Base-by-base conservation (phyloP, 2,329 filamentous ascomycete genomes). In the Drechslerella coelobrocha region DNA sequence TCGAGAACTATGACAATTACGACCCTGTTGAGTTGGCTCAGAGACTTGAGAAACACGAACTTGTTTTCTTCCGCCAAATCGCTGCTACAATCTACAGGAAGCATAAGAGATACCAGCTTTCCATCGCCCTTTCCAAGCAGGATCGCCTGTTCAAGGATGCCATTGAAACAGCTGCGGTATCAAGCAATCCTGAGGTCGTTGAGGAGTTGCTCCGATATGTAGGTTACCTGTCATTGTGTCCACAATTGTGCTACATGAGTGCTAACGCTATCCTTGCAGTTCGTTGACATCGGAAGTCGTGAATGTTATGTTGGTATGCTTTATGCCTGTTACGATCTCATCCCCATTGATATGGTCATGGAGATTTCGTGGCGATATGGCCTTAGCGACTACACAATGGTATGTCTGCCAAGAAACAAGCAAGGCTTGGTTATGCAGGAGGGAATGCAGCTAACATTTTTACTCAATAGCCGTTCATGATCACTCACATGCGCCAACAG, bases 231-330 rank as follows among this genome's bases (percentile, higher is more conserved):
- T 29, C 23, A 12, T 62, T 43, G 43, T 21, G 17, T 31, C 65
- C 69, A 17, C 54, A 24, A 0, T n/a, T 61, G 6, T 31, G 6
- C 29, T 31, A 6, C 6, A 12, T 51, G 6, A 24, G 17, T 54
- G 68, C 80, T 83, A 78, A 83, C 73, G 19, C 19, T 14, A 68
- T 37, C 19, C 61, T 41, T 51, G 1, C 78, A 97, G 93, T 99
- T 99, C 76, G 94, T 99, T 77, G 94, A 99, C 78, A 97, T 99
- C 81, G 94, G 95, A 76, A 96, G 93, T 83, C 92, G 93, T 73
- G 94, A 99, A 80, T 99, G 94, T 85, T 99, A 96, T 79, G 94
- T 97, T n/a, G 95, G 92, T 78, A 99, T 99, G 92, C 85, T 99
- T 52, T 99, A 99, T 78, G 89, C 95, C 56, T 99, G 94, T 84